phyloP scores from a whole-genome alignment of 768 basidiomycete species.

The Gyrodon lividus region DNA sequence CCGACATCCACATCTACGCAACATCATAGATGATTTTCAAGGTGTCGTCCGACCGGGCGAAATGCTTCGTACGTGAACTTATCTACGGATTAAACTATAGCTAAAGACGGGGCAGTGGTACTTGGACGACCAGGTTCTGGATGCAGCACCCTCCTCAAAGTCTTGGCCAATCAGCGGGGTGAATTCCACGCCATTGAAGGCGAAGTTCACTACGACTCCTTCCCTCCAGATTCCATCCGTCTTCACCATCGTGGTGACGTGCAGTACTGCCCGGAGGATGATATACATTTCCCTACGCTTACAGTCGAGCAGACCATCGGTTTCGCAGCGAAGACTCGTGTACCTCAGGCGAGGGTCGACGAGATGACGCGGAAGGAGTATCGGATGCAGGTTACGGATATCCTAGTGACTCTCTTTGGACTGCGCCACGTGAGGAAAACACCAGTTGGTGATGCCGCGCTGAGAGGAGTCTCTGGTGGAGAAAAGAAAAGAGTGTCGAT shows the following conservation, averaged over 20 bases:
- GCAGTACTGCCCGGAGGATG: conserved; percentile 80
- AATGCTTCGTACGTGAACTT: conserved; percentile 57
- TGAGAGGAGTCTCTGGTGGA: conserved; percentile 73
- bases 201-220: conserved; percentile 72
- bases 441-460: conserved; percentile 74
- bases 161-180: conserved; percentile 69
- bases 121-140: conserved; percentile 85
- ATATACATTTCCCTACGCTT: conserved; percentile 82
- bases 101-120: conserved; percentile 51
- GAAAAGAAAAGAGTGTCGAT: conserved; percentile 85
- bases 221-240: conserved; percentile 61
- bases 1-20: conserved; percentile 61
- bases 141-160: conserved; percentile 81
- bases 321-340: conserved; percentile 68
- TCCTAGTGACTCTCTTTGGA: conserved; percentile 71
- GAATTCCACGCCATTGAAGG: conserved; percentile 71
- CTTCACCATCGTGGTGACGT: conserved; percentile 77
- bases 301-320: conserved; percentile 75
- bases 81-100: background rate
- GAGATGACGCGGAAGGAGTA: conserved; percentile 38
- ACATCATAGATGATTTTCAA: conserved; percentile 52
- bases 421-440: conserved; percentile 72
- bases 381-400: conserved; percentile 33
- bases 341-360: conserved; percentile 53
- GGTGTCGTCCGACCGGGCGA: conserved; percentile 62